These are phyloP conservation scores for Mucor circinelloides DNA, from an alignment of 371 early-diverging fungal genomes.

Conservation along the genomic window DNA sequence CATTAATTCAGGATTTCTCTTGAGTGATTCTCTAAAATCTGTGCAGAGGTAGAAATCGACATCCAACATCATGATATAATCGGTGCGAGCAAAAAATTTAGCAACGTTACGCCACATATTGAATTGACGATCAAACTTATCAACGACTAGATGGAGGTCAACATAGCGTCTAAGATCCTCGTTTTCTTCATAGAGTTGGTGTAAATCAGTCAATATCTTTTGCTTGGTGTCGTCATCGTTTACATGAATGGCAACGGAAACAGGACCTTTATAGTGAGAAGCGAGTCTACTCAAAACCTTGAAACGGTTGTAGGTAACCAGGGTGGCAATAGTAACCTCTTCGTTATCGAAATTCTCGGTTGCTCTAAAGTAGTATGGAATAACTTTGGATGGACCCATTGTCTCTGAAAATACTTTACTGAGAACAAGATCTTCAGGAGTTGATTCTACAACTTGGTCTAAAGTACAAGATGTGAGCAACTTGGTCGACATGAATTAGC, in stretches of 20 bases:
- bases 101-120: conserved; percentile 77
- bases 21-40: conserved; percentile 53
- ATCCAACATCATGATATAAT: conserved; percentile 72
- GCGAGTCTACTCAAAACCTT: conserved; percentile 56
- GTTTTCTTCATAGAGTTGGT: conserved; percentile 53
- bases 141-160: conserved; percentile 66
- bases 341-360: conserved; percentile 50
- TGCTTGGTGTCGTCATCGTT: conserved; percentile 58
- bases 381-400: conserved; percentile 66
- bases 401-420: conserved; percentile 66
- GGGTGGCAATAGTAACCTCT: conserved; percentile 66
- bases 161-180: conserved; percentile 60
- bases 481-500: no score
- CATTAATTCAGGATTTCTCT: conserved; percentile 43
- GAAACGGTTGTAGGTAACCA: conserved; percentile 65
- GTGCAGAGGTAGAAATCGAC: conserved; percentile 73
- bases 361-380: conserved; percentile 64
- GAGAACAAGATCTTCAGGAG: conserved; percentile 55
- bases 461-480: neutral
- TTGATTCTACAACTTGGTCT: conserved; percentile 16
- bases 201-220: conserved; percentile 48
- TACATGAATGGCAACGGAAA: conserved; percentile 69
- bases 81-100: conserved; percentile 66
- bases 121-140: conserved; percentile 70
- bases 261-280: conserved; percentile 64